Conservation (phyloP, 2,329 filamentous ascomycete genomes). For the Plectosphaerella cucumerina region DNA sequence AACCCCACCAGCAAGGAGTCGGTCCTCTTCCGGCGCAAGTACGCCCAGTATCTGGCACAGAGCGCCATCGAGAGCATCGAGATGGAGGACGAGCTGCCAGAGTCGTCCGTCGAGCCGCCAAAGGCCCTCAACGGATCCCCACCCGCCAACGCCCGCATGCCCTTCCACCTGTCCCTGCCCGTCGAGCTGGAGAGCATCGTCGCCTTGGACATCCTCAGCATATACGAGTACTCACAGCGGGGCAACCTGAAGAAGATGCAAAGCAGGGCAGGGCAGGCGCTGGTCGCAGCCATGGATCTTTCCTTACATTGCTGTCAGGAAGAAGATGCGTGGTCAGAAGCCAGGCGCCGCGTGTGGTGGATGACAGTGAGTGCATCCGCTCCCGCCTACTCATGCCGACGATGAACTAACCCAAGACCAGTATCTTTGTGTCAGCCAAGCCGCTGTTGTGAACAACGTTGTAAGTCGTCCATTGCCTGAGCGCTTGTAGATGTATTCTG, state of each 20-base stretch:
- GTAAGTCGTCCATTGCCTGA: slow-evolving; percentile 20
- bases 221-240: slow-evolving; percentile 49
- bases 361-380: slow-evolving; percentile 38
- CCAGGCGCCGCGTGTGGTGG: slow-evolving; percentile 46
- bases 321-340: slow-evolving; percentile 38
- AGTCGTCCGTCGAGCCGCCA: slow-evolving; percentile 38
- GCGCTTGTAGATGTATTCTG: neutral
- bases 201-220: slow-evolving; percentile 41
- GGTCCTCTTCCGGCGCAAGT: slow-evolving; percentile 37
- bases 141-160: slow-evolving; percentile 24
- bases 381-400: neutral
- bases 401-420: slow-evolving; percentile 10
- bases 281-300: slow-evolving; percentile 40
- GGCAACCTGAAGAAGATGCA: slow-evolving; percentile 50
- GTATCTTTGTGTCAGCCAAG: slow-evolving; percentile 47
- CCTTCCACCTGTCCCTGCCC: slow-evolving; percentile 39
- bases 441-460: slow-evolving; percentile 45
- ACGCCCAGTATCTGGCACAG: slow-evolving; percentile 44
- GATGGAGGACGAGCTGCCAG: slow-evolving; percentile 40
- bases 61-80: slow-evolving; percentile 44
- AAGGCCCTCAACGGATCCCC: slow-evolving; percentile 36
- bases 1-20: slow-evolving; percentile 31
- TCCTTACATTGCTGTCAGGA: slow-evolving; percentile 34
- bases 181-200: slow-evolving; percentile 43
- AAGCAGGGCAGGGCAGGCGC: slow-evolving; percentile 40